Conservation (phyloP, 2,329 filamentous ascomycete genomes). For the Scopulariopsis brevicaulis region DNA sequence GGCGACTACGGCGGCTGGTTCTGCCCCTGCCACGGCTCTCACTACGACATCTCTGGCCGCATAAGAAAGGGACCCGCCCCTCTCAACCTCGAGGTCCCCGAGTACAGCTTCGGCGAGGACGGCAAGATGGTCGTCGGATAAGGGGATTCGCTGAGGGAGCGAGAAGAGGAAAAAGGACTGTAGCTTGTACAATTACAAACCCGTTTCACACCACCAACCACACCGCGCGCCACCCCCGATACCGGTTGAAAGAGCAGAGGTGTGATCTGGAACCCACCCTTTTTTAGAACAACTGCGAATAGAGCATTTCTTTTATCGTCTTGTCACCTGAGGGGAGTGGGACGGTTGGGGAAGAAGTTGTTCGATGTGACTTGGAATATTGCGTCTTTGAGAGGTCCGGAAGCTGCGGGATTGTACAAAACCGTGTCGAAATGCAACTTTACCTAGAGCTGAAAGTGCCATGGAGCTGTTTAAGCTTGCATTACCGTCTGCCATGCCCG, state of each 20-base stretch:
- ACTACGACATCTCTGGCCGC: slow-evolving; percentile 99
- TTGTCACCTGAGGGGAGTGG: background rate
- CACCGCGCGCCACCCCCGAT: no score
- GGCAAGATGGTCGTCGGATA: slow-evolving; percentile 89
- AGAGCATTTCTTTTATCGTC: slow-evolving; percentile 3
- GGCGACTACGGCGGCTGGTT: slow-evolving; percentile 99
- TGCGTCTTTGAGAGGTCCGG: no score
- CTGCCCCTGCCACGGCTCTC: slow-evolving; percentile 99
- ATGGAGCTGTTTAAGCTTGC: no score
- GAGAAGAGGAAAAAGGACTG: background rate
- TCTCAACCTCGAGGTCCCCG: slow-evolving; percentile 90
- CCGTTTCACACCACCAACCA: background rate
- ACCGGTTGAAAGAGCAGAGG: background rate
- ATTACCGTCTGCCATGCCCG: no score
- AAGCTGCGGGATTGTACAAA: no score
- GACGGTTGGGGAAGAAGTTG: background rate
- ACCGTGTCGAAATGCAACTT: no score
- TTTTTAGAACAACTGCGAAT: slow-evolving; percentile 2
- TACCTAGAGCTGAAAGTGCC: no score
- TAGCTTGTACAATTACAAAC: background rate
- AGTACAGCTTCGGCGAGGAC: slow-evolving; percentile 88
- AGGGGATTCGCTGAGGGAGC: slow-evolving; percentile 14
- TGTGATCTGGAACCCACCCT: background rate
- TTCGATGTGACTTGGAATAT: background rate
- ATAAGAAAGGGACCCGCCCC: slow-evolving; percentile 96